Percentiles rank a stretch among this genome's conserved stretches.
These are phyloP conservation scores for Hirschioporus abietinus DNA, from an alignment of 768 basidiomycete species.

Conservation along the genomic window DNA sequence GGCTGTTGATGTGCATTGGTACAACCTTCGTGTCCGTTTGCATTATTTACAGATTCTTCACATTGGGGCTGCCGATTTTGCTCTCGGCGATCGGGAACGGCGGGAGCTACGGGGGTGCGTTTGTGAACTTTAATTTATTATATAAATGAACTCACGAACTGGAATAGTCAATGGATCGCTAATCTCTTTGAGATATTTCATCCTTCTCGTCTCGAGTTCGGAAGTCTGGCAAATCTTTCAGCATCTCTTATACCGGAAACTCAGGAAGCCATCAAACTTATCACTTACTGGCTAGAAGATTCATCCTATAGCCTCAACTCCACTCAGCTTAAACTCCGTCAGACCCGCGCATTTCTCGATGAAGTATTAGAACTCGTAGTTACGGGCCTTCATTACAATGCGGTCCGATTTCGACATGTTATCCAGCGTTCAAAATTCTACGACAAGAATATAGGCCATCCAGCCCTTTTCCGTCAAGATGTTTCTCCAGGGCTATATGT, in stretches of 20 bases:
- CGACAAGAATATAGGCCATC: background rate
- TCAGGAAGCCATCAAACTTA: constrained; percentile 27
- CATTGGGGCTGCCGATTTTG: constrained; percentile 27
- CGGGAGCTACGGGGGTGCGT: constrained; percentile 4
- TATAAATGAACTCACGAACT: background rate
- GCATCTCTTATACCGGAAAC: constrained; percentile 34
- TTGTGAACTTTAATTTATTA: constrained; percentile 2
- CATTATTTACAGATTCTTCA: constrained; percentile 48
- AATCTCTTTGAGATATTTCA: constrained; percentile 44
- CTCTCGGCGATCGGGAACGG: constrained; percentile 5
- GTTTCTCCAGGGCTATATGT: constrained; percentile 16
- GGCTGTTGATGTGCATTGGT: constrained; percentile 27
- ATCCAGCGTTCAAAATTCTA: constrained; percentile 29
- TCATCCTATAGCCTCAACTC: constrained; percentile 31
- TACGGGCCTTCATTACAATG: constrained; percentile 36
- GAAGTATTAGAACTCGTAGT: constrained; percentile 30
- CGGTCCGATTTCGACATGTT: constrained; percentile 26
- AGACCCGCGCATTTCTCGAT: constrained; percentile 31
- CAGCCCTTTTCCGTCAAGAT: constrained; percentile 13
- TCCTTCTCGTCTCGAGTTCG: constrained; percentile 43
- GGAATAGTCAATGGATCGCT: constrained; percentile 38
- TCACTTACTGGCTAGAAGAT: constrained; percentile 42
- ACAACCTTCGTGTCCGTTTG: constrained; percentile 36
- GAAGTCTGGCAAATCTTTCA: constrained; percentile 34
- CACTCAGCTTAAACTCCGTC: background rate